phyloP scores from a whole-genome alignment of 2,329 filamentous ascomycete genomes.

The Pestalotiopsis sp. region DNA sequence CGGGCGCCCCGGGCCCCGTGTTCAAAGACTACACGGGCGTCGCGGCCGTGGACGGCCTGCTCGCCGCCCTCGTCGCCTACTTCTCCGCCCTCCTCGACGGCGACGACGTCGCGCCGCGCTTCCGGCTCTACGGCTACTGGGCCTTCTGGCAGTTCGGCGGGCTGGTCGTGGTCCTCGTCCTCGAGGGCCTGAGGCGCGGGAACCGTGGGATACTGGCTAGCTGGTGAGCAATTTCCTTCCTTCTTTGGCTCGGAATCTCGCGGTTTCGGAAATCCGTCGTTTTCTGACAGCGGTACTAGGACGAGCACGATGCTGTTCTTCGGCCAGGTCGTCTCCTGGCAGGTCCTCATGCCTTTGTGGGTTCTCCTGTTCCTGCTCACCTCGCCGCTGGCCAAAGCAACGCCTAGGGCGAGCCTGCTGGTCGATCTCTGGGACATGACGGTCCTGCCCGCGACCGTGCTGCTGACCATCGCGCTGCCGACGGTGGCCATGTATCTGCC shows the following conservation, averaged over 20 bases:
- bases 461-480: constrained; percentile 25
- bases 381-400: constrained; percentile 25
- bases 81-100: constrained; percentile 28
- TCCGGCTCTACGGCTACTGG: constrained; percentile 26
- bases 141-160: constrained; percentile 29
- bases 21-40: constrained; percentile 21
- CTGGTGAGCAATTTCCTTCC: constrained; percentile 20
- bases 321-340: constrained; percentile 27
- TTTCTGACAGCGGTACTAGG: not conserved
- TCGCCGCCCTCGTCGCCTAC: constrained; percentile 28
- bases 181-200: constrained; percentile 28
- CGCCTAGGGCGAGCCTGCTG: constrained; percentile 23
- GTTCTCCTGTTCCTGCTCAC: constrained; percentile 30
- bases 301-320: not conserved
- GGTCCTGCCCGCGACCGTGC: constrained; percentile 28
- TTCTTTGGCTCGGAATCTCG: constrained; percentile 11
- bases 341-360: constrained; percentile 28
- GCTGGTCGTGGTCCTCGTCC: constrained; percentile 27
- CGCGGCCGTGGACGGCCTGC: constrained; percentile 18
- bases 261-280: too few species aligned
- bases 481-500: constrained; percentile 29
- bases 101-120: constrained; percentile 21
- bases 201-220: constrained; percentile 26
- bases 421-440: constrained; percentile 32
- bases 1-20: constrained; percentile 24